Conservation (phyloP, 495 filamentous ascomycete species). For the Lasiosphaeris hirsuta region DNA sequence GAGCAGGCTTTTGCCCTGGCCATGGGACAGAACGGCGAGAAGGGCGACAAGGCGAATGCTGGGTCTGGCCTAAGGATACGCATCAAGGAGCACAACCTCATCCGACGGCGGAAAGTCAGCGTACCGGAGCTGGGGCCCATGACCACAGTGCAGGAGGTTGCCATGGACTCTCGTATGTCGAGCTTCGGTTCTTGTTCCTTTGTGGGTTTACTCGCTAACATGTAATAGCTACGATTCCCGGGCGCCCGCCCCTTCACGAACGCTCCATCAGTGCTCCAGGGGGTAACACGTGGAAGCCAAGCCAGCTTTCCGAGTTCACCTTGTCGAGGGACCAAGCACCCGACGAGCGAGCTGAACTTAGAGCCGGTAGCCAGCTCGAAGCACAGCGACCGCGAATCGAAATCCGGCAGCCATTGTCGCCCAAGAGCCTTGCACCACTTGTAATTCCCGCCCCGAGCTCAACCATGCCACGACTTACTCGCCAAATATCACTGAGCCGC, state of each 20-base stretch:
- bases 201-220: slow-evolving; percentile 26
- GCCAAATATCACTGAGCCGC: slow-evolving; percentile 37
- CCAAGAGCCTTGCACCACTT: slow-evolving; percentile 48
- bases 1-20: slow-evolving; percentile 47
- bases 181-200: not conserved
- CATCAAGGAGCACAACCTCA: slow-evolving; percentile 51
- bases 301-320: slow-evolving; percentile 39
- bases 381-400: slow-evolving; percentile 14
- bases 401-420: slow-evolving; percentile 43
- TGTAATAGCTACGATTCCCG: slow-evolving; percentile 65
- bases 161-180: slow-evolving; percentile 72
- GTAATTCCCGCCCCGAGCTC: slow-evolving; percentile 46
- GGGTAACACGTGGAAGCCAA: slow-evolving; percentile 41
- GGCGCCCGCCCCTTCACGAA: slow-evolving; percentile 62
- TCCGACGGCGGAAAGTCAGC: slow-evolving; percentile 58
- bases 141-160: slow-evolving; percentile 63
- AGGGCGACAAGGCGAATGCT: slow-evolving; percentile 39
- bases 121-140: slow-evolving; percentile 63
- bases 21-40: slow-evolving; percentile 43
- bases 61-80: slow-evolving; percentile 43
- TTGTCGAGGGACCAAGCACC: slow-evolving; percentile 28
- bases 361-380: slow-evolving; percentile 12
- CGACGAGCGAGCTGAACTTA: slow-evolving; percentile 28
- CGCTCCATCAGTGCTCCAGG: slow-evolving; percentile 64
- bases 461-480: slow-evolving; percentile 33